Base-by-base conservation (phyloP, 2,329 filamentous ascomycete species). In the Sclerotinia nivalis region DNA sequence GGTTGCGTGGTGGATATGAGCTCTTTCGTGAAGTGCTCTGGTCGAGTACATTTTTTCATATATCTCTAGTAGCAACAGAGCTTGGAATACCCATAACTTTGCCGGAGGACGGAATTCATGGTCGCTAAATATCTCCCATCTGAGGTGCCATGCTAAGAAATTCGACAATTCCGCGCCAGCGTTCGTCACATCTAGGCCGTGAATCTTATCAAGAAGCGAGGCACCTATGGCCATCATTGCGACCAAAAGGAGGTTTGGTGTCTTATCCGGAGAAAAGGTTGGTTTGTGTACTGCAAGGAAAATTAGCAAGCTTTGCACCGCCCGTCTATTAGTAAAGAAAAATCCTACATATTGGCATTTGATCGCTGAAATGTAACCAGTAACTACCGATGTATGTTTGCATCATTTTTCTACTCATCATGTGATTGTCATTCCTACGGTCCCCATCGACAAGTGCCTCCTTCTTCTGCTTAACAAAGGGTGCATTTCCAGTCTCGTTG, bases 1-100 rank as follows among this genome's bases (percentile, higher is more conserved):
- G 0, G 95, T 97, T 20, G 95, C 95, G 78, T 99, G 96, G 77
- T 98, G 95, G 59, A 98, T 97, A 76, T 98, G 95, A 1, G 95
- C 95, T 74, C 96, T 87, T 80, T 99, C 96, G 80, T 99, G 96
- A 45, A 98, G 83, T 70, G 93, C 90, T 73, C 94, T 87, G 0
- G 95, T 97, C 52, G 93, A 96, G 79, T 95, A 98, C 91, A 97
- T 96, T 84, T 99, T 99, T 82, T 99, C 96, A 76, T 97, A 98
- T 0, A 97, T 83, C 79, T 99, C 96, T 18, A 98, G 85, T 7
- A 98, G 85, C 6, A 98, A 84, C 66, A 98, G 82, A 1, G 95
- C 90, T 79, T 98, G 96, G 81, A 98, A 98, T 0, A 97, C 88
- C 95, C 95, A 99, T 10, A 99, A 82, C 80, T 97, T 97, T 12